Base-by-base conservation (phyloP, 1,284 basidiomycete species). In the Cutaneotrichosporon mucoides region DNA sequence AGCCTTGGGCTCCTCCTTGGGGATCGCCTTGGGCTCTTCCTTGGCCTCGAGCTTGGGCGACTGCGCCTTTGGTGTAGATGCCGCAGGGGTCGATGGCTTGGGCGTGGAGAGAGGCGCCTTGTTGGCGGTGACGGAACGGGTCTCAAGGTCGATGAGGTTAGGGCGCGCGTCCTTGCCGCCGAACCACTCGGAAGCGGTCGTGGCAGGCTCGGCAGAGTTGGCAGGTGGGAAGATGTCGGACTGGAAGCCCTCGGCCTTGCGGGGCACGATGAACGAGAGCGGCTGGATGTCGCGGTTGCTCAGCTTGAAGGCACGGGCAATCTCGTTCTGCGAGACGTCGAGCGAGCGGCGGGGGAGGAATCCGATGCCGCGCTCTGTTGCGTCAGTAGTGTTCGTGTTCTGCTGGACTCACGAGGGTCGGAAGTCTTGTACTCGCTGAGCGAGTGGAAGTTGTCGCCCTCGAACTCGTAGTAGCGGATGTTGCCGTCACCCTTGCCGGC, bases 401-500 rank as follows among this genome's bases (percentile, higher is more conserved):
- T 24, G 24, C 24, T 24, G 24, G 24, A 67, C 73, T 59, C 47
- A 75, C 73, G 77, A 42, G 95, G 94, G 59, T 94, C 90, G 40
- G 85, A 83, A 3, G 89, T 90, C 78, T 95, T 92, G 84, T 93
- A 86, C 75, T 98, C 94, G 50, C 86, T 84, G 44, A 97, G 83
- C 57, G 86, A 82, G 79, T 86, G 82, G 40, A 99, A 82, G 54
- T 86, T 83, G 78, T 98, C 94, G 48, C 83, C 85, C 69, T 96
- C 93, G 77, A 89, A 92, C 78, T 99, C 96, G 78, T 89, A 98
- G 83, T 95, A 96, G 34, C 92, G 86, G 66, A 96, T 87, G 76
- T 96, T 96, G 35, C 92, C 93, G 71, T 96, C 93, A 45, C 88
- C 83, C 71, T 84, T 84, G 54, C 83, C 83, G 41, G 82, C 92